Evolutionary conservation across 2,329 filamentous ascomycete species (phyloP).

Genomic region (Talaromyces amestolkiae): DNA sequence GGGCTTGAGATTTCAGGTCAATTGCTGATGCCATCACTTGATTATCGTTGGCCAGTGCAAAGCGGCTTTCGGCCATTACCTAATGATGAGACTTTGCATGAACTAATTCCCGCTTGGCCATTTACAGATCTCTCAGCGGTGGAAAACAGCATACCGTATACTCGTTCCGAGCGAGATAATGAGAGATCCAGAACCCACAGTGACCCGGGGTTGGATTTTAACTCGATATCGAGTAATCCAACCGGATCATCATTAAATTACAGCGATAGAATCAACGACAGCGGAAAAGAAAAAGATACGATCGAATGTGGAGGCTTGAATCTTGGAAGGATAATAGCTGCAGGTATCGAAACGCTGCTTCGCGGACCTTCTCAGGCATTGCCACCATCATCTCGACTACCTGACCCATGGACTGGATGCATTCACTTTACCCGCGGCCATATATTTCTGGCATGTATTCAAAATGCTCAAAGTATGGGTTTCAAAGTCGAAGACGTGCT

Average conservation of each 20-base stretch:
- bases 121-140: not conserved
- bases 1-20: not conserved
- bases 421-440: not conserved
- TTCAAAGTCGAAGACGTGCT: not conserved
- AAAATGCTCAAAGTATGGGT: not conserved
- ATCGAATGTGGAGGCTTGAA: slow-evolving; percentile 23
- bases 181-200: not conserved
- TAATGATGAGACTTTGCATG: not conserved
- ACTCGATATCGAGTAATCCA: not conserved
- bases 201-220: not conserved
- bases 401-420: not conserved
- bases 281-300: not conserved
- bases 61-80: not conserved
- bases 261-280: not conserved
- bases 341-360: slow-evolving; percentile 1
- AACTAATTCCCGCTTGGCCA: not conserved
- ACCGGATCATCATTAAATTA: not conserved
- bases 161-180: not conserved
- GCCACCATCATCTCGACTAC: not conserved
- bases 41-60: not conserved
- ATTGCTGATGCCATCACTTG: not conserved
- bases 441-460: slow-evolving; percentile 1
- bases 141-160: not conserved
- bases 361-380: not conserved
- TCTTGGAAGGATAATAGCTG: slow-evolving; percentile 22